phyloP scores from a whole-genome alignment of 768 basidiomycete species.

The Phanerochaete carnosa region DNA sequence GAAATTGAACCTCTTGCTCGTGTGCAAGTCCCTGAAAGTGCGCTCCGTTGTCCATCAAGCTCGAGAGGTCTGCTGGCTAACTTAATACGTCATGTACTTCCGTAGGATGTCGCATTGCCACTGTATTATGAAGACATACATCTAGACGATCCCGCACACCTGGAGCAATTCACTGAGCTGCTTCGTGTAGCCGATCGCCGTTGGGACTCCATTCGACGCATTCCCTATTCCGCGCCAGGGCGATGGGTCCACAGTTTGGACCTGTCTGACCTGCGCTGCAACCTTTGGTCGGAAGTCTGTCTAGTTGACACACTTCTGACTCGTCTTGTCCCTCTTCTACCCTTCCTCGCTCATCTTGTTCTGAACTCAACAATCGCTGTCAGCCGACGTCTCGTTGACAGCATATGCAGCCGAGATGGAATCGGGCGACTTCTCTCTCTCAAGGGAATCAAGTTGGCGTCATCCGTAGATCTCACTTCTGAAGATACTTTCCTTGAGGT shows the following conservation, averaged over 20 bases:
- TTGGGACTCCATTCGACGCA: constrained; percentile 88
- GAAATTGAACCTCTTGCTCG: constrained; percentile 27
- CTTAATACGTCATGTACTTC: not conserved
- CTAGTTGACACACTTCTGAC: constrained; percentile 62
- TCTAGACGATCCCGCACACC: constrained; percentile 37
- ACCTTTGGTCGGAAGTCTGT: constrained; percentile 46
- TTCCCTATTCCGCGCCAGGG: constrained; percentile 84
- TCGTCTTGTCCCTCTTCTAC: constrained; percentile 60
- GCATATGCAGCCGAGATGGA: constrained; percentile 52
- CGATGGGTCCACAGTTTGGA: constrained; percentile 82
- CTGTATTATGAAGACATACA: constrained; percentile 58
- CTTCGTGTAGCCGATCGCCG: constrained; percentile 64
- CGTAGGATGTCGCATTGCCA: constrained; percentile 63
- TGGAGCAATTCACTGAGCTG: constrained; percentile 57
- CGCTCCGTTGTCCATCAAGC: constrained; percentile 16
- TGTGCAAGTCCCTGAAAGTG: constrained; percentile 40
- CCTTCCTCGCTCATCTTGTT: constrained; percentile 53
- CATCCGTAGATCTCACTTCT: constrained; percentile 11
- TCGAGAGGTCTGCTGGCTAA: not conserved
- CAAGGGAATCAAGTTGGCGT: constrained; percentile 48
- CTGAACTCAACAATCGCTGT: constrained; percentile 56
- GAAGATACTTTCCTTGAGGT: constrained; percentile 53
- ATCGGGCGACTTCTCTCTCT: constrained; percentile 46
- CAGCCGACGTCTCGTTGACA: constrained; percentile 55
- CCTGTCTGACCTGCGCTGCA: constrained; percentile 50